A percentile compares a stretch with the other conserved stretches of the same genome.
Evolutionary conservation across 257 asterid species (phyloP).

Genomic region (Nemophila menziesii): DNA sequence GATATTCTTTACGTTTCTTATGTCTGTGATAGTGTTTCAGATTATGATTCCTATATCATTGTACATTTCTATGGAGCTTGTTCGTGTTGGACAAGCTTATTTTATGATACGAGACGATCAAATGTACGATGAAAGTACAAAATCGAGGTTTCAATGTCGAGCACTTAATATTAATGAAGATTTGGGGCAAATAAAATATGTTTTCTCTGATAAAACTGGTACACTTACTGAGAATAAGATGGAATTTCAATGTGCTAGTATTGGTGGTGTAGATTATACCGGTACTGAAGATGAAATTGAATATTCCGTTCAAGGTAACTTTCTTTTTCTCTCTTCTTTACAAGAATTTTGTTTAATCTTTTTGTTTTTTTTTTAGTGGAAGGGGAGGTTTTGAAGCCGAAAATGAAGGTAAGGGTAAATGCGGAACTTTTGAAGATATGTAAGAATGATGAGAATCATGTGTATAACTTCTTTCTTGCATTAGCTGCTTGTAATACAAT

Average conservation of each 20-base stretch:
- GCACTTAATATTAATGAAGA: constrained; percentile 96
- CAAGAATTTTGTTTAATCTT: not conserved
- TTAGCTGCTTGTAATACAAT: constrained; percentile 98
- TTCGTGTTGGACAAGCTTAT: constrained; percentile 97
- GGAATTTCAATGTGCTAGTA: constrained; percentile 94
- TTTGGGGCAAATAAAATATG: constrained; percentile 91
- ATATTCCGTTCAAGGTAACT: constrained; percentile 52
- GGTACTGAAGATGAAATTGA: constrained; percentile 31
- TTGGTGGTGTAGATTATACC: constrained; percentile 57
- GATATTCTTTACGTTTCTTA: constrained; percentile 76
- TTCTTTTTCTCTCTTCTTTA: not conserved
- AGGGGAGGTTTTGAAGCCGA: constrained; percentile 58
- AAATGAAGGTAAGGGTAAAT: constrained; percentile 65
- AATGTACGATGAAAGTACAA: constrained; percentile 62
- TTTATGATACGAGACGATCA: constrained; percentile 68
- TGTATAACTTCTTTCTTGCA: constrained; percentile 67
- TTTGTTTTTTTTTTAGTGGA: constrained; percentile 34
- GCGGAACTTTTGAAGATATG: constrained; percentile 48
- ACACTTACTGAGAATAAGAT: constrained; percentile 97
- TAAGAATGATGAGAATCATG: constrained; percentile 45
- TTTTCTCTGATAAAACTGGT: constrained; percentile 98
- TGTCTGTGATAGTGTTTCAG: constrained; percentile 92
- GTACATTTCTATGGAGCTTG: constrained; percentile 97
- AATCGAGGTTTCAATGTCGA: constrained; percentile 88
- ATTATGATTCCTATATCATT: constrained; percentile 94